Evolutionary conservation across 768 basidiomycete species (phyloP), one percentile per base, ranked within the genome.

Genomic region (Russula griseocarnosa): DNA sequence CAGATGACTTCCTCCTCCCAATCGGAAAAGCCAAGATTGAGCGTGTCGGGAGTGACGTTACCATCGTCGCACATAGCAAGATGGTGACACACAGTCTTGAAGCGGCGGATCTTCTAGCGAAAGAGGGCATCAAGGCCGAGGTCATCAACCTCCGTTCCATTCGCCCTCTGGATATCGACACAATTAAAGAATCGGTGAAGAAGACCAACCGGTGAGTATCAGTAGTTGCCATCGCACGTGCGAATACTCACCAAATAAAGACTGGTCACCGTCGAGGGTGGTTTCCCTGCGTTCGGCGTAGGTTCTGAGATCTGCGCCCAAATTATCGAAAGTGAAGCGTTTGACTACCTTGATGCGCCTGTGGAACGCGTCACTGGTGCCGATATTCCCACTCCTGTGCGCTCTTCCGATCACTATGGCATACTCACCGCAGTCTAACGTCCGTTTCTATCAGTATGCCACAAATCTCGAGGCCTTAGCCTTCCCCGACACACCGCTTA

Each of bases 1-100:
- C 92, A 58, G 92, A 95, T 75, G 85, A 92, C 79, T 99, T 94
- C 84, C 76, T 95, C 50, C 80, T 98, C 60, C 96, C 95, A 40
- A 97, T 99, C 72, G 97, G 97, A 73, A 98, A 98, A 80, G 89
- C 88, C 75, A 98, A 98, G 79, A 83, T 98, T 64, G 97, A 98
- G 79, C 87, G 90, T 63, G 86, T 87, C 73, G 97, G 97, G 61
- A 84, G 82, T 67, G 97, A 99, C 74, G 78, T 99, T 67, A 99
- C 97, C 60, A 84, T 99, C 63, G 96, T 99, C 65, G 95, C 92
- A 22, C 97, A 98, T 82, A 94, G 92, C 77, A 95, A 94, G 77
- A 96, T 96, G 94, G 97, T 99, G 64, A 86, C 90, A 1, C 92
- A 94, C 79, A 87, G 88, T 72, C 76, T 99, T 65, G 96, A 98